phyloP scores from a whole-genome alignment of 176 grass and related monocot species.

The Triticum monococcum region DNA sequence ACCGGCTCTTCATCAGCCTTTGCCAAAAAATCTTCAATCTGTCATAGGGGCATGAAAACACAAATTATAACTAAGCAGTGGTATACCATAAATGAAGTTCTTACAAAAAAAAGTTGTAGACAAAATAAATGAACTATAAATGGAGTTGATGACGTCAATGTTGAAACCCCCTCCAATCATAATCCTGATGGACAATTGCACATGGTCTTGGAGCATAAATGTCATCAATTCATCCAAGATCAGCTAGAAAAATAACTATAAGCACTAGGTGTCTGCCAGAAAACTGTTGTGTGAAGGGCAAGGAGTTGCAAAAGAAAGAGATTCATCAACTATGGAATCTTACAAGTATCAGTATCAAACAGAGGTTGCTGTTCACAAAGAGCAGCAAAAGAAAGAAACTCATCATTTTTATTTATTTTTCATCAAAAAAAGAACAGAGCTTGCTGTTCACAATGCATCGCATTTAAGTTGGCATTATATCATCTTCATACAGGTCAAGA shows the following conservation, averaged over 20 bases:
- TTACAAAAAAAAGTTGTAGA: background rate
- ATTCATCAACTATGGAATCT: too few relatives aligned
- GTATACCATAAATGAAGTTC: conserved; percentile 11
- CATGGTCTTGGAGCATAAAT: background rate
- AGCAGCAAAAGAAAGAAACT: too few relatives aligned
- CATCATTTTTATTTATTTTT: too few relatives aligned
- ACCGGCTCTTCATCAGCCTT: conserved; percentile 59
- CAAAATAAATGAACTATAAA: conserved; percentile 11
- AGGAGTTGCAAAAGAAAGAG: too few relatives aligned
- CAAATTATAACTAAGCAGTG: background rate
- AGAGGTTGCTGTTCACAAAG: too few relatives aligned
- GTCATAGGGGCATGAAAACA: conserved; percentile 27
- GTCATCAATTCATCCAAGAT: background rate
- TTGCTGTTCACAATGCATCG: too few relatives aligned
- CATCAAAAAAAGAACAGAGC: too few relatives aligned
- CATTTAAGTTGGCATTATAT: too few relatives aligned
- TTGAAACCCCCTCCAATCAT: background rate
- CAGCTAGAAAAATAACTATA: background rate
- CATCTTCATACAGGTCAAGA: too few relatives aligned
- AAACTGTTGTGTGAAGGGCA: background rate
- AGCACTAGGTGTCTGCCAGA: background rate
- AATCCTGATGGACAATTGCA: background rate
- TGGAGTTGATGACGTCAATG: background rate
- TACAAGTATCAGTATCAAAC: too few relatives aligned
- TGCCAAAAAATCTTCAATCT: conserved; percentile 86